phyloP scores from a whole-genome alignment of 768 basidiomycete species.

The Sarcodon sp. region DNA sequence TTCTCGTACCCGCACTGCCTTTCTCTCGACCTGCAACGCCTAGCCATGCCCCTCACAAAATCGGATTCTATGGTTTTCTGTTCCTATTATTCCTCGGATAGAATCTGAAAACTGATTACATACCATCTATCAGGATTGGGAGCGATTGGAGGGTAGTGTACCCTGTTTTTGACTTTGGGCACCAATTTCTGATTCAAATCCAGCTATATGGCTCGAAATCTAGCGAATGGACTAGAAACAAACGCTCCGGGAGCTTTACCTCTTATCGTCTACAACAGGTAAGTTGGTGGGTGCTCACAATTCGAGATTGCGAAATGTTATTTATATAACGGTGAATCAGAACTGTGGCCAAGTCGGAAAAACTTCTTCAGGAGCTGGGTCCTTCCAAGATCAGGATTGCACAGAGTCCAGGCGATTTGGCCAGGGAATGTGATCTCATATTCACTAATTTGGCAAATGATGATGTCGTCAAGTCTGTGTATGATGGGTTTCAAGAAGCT shows the following conservation, averaged over 20 bases:
- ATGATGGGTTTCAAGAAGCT: constrained; percentile 42
- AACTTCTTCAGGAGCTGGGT: constrained; percentile 44
- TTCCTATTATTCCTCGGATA: constrained; percentile 47
- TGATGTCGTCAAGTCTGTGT: constrained; percentile 51
- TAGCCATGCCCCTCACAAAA: constrained; percentile 13
- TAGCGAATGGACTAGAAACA: constrained; percentile 39
- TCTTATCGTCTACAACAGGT: constrained; percentile 58
- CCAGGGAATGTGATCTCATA: constrained; percentile 57
- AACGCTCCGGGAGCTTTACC: constrained; percentile 29
- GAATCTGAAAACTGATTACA: too few relatives aligned
- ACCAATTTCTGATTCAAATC: too few relatives aligned
- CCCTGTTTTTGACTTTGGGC: too few relatives aligned
- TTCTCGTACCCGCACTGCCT: constrained; percentile 16
- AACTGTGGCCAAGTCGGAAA: constrained; percentile 44
- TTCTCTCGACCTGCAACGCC: constrained; percentile 55
- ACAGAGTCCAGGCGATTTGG: constrained; percentile 43
- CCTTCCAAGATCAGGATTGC: constrained; percentile 41
- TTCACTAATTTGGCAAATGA: constrained; percentile 68
- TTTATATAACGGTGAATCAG: constrained; percentile 12
- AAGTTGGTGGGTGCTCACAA: too few relatives aligned
- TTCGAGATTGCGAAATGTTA: too few relatives aligned
- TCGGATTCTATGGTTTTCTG: constrained; percentile 39
- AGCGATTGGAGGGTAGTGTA: too few relatives aligned
- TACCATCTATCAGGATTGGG: too few relatives aligned
- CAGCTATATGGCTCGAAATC: constrained; percentile 50